Evolutionary conservation across 495 filamentous ascomycete species (phyloP), one percentile per base, ranked within the genome.

Genomic region (Aspergillus kassunensis): DNA sequence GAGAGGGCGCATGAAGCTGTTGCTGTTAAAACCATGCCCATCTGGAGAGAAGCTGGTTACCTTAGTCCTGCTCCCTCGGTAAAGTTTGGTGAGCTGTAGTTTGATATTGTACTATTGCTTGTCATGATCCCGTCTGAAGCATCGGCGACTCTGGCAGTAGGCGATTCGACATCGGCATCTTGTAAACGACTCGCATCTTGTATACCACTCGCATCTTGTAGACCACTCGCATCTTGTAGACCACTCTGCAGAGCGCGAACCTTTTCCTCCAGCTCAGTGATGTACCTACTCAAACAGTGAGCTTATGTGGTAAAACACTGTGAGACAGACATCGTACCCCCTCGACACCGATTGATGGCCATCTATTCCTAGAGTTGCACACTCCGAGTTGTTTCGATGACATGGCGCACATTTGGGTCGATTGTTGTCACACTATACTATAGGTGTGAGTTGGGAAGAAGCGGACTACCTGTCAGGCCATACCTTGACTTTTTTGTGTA

Each of bases 401-500:
- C 64, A 67, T 15, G 56, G 43, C 2, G 29, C 40, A 41, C 64
- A 67, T 45, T 56, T 58, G 7, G 64, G 64, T 15, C 64, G 56
- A 18, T 25, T 16, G 31, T 62, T 62, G 51, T 67, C 64, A 36
- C 64, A 67, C 58, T 63, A n/a, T 40, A 37, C 11, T 35, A n/a
- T n/a, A 13, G 33, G 6, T 8, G n/a, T 6, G 8, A 37, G 16
- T n/a, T n/a, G n/a, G 11, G 30, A 16, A 3, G 13, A 25, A 24
- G 27, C n/a, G 19, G 31, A 10, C 16, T 11, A 24, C 21, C 1
- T 3, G 23, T 15, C 1, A 21, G n/a, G n/a, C n/a, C 27, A 1
- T 23, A 66, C 63, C 60, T 62, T 67, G 33, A 51, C 44, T 66
- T 67, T 40, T 57, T 56, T 24, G 58, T 45, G 35, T 67, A 58